Evolutionary conservation across 306 rosid genomes (phyloP).

Genomic region (Abrus precatorius): DNA sequence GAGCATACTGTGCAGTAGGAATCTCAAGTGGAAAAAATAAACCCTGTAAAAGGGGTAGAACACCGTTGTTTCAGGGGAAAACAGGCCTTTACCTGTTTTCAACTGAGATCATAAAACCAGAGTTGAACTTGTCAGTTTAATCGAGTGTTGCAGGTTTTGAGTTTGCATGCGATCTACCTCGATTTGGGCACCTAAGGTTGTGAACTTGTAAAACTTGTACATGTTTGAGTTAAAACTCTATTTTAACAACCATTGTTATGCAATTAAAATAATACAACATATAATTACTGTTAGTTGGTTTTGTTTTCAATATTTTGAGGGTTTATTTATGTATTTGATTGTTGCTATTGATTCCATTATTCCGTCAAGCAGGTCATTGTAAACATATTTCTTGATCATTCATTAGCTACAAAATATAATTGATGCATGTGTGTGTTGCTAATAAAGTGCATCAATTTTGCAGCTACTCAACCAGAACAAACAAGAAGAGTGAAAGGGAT

Average conservation of each 20-base stretch:
- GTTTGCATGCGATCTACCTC: too few relatives aligned
- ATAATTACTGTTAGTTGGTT: neutral
- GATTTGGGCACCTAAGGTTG: too few relatives aligned
- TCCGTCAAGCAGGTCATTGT: neutral
- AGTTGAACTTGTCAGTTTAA: too few relatives aligned
- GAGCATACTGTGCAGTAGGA: too few relatives aligned
- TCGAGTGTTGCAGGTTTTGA: too few relatives aligned
- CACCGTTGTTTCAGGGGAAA: too few relatives aligned
- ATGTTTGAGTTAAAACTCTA: too few relatives aligned
- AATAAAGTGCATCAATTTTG: constrained; percentile 10
- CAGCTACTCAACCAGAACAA: neutral
- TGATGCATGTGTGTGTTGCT: neutral
- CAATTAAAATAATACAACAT: neutral
- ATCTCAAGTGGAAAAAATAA: too few relatives aligned
- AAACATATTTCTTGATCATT: constrained; percentile 6
- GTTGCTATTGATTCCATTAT: constrained; percentile 10
- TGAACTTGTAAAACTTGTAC: too few relatives aligned
- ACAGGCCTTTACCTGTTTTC: too few relatives aligned
- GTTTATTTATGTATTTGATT: constrained; percentile 10
- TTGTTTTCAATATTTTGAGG: neutral
- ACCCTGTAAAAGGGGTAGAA: too few relatives aligned
- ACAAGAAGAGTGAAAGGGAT: neutral
- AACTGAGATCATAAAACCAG: too few relatives aligned
- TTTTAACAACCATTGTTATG: neutral
- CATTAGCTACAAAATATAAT: neutral